Evolutionary conservation across 495 filamentous ascomycete species (phyloP).

Genomic region (Pyrenula aspistea): DNA sequence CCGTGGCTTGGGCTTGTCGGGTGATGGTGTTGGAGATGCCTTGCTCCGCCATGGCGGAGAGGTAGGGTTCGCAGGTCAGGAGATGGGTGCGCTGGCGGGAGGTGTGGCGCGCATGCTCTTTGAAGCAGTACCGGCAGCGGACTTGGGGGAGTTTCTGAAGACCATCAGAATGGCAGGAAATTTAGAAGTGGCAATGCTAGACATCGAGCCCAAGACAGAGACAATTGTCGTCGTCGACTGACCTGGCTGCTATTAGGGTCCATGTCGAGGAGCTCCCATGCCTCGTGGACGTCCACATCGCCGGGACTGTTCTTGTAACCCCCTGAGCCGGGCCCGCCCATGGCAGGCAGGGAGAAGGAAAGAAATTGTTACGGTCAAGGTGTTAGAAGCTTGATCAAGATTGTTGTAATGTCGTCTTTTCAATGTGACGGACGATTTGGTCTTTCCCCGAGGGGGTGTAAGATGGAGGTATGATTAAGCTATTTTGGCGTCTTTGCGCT

Average conservation of each 20-base stretch:
- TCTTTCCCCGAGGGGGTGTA: background rate
- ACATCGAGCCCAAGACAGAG: no score
- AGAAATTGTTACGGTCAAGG: background rate
- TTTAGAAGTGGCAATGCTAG: no score
- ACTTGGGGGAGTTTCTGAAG: slow-evolving; percentile 1
- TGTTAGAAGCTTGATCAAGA: background rate
- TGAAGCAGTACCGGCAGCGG: slow-evolving; percentile 1
- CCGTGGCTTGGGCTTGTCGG: background rate
- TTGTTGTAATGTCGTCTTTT: background rate
- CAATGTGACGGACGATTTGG: background rate
- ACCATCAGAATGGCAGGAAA: no score
- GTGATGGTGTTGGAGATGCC: slow-evolving; percentile 1
- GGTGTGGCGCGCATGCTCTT: background rate
- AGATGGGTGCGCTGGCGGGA: background rate
- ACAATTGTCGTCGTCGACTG: no score
- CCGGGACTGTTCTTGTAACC: slow-evolving; percentile 1
- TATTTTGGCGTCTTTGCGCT: background rate
- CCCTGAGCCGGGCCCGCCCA: background rate
- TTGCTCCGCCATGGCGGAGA: background rate
- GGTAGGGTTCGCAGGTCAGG: background rate
- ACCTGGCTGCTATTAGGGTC: background rate
- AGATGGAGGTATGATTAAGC: background rate
- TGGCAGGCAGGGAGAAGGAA: background rate
- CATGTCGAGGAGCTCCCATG: background rate
- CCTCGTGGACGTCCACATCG: background rate